Conservation (phyloP, 768 basidiomycete genomes). For the Tubosaeta brunneosetosa region DNA sequence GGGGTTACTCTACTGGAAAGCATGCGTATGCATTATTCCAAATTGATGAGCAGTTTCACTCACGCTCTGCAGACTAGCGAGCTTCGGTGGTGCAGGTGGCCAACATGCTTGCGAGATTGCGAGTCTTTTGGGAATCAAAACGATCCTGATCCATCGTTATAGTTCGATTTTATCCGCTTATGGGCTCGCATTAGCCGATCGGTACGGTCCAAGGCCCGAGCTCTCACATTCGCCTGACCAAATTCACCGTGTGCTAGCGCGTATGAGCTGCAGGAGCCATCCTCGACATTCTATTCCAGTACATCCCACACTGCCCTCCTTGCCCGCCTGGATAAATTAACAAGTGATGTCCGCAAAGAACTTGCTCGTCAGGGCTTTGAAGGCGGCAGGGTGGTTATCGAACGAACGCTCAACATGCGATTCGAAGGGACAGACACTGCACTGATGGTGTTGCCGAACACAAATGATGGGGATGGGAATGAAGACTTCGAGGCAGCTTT, state of each 20-base stretch:
- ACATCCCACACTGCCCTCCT: slow-evolving; percentile 52
- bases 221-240: background rate
- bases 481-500: slow-evolving; percentile 82
- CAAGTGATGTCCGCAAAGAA: slow-evolving; percentile 56
- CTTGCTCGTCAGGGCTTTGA: slow-evolving; percentile 80
- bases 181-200: slow-evolving; percentile 86
- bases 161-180: slow-evolving; percentile 93
- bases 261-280: slow-evolving; percentile 86
- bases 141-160: slow-evolving; percentile 83
- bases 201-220: slow-evolving; percentile 30
- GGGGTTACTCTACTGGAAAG: slow-evolving; percentile 76
- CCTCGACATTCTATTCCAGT: slow-evolving; percentile 69
- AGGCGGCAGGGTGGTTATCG: slow-evolving; percentile 62
- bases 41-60: background rate
- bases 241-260: slow-evolving; percentile 44
- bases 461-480: slow-evolving; percentile 45
- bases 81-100: slow-evolving; percentile 87
- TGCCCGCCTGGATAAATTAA: slow-evolving; percentile 66
- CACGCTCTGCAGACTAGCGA: slow-evolving; percentile 53
- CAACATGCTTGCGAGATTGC: slow-evolving; percentile 95
- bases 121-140: slow-evolving; percentile 77
- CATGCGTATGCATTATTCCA: slow-evolving; percentile 46
- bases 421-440: slow-evolving; percentile 93
- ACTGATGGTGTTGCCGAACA: slow-evolving; percentile 72
- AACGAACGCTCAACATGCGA: slow-evolving; percentile 87